phyloP scores from a whole-genome alignment of 805 yeast species.

The Vanderwaltozyma tropicalis region DNA sequence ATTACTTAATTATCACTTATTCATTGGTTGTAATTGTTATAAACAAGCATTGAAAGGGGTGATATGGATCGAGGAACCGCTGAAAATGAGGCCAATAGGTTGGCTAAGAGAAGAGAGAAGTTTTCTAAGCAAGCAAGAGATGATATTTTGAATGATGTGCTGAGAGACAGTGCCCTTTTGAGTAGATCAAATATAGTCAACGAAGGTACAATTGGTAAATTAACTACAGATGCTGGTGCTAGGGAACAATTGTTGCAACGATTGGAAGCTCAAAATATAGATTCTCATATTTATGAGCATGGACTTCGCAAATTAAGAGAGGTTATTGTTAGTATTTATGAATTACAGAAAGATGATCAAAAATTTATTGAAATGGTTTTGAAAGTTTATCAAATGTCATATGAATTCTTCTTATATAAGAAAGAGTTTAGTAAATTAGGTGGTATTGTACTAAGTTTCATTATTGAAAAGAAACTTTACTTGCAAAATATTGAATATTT shows the following conservation, averaged over 20 bases:
- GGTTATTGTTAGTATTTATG: conserved; percentile 14
- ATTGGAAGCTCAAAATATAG: conserved; percentile 21
- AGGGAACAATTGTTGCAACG: conserved; percentile 33
- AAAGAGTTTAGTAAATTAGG: conserved; percentile 9
- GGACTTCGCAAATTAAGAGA: conserved; percentile 25
- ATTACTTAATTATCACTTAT: too few relatives aligned
- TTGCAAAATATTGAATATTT: too few relatives aligned
- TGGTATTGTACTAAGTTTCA: conserved; percentile 10
- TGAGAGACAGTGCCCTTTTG: conserved; percentile 39
- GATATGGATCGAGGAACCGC: too few relatives aligned
- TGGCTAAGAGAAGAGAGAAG: conserved; percentile 21
- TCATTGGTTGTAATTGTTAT: too few relatives aligned
- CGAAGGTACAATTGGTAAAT: conserved; percentile 5
- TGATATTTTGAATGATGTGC: conserved; percentile 13
- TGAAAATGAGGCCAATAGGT: neutral
- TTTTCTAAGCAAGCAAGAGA: conserved; percentile 24
- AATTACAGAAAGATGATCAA: conserved; percentile 5
- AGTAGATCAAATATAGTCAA: conserved; percentile 51
- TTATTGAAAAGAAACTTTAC: conserved; percentile 1
- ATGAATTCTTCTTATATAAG: conserved; percentile 7
- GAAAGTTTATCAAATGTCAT: conserved; percentile 13
- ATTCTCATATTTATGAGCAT: conserved; percentile 19
- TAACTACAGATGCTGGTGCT: conserved; percentile 36
- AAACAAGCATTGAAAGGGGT: too few relatives aligned
- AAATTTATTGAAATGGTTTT: conserved; percentile 8